phyloP scores from a whole-genome alignment of 2,329 filamentous ascomycete genomes.

The Beauveria pseudobassiana region DNA sequence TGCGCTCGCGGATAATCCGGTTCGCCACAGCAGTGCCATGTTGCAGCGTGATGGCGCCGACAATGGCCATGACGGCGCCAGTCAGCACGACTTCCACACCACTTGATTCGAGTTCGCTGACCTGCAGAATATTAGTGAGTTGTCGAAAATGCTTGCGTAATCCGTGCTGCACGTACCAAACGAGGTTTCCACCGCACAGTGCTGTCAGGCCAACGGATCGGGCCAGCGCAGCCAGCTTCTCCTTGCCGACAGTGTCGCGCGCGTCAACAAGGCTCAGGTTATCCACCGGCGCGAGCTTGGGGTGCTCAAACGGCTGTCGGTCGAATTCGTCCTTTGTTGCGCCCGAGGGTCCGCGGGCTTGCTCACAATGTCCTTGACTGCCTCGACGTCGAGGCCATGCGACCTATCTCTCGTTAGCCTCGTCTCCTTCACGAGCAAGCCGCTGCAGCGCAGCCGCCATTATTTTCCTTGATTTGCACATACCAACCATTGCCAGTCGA shows the following conservation, averaged over 20 bases:
- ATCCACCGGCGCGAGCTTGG: conserved; percentile 63
- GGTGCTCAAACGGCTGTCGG: conserved; percentile 61
- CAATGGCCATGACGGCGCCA: conserved; percentile 72
- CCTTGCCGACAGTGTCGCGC: conserved; percentile 52
- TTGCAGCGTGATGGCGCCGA: conserved; percentile 86
- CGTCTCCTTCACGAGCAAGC: too few relatives aligned
- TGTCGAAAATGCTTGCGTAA: not conserved
- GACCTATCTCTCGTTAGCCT: conserved; percentile 12
- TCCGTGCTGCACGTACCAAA: conserved; percentile 48
- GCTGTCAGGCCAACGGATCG: conserved; percentile 60
- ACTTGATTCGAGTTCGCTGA: conserved; percentile 61
- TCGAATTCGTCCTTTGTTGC: conserved; percentile 38
- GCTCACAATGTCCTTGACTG: conserved; percentile 31
- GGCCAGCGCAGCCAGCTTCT: conserved; percentile 61
- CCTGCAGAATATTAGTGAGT: conserved; percentile 26
- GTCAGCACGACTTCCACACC: conserved; percentile 69
- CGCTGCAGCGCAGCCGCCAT: too few relatives aligned
- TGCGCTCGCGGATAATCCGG: conserved; percentile 66
- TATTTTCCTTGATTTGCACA: conserved; percentile 12
- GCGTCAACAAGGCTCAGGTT: conserved; percentile 60
- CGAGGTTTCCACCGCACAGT: conserved; percentile 86
- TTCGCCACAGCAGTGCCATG: conserved; percentile 73
- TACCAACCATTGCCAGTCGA: conserved; percentile 81
- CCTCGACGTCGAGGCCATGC: conserved; percentile 32
- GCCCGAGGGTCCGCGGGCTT: conserved; percentile 22